phyloP scores from a whole-genome alignment of 2,329 filamentous ascomycete species.

The Camptophora hylomeconis region DNA sequence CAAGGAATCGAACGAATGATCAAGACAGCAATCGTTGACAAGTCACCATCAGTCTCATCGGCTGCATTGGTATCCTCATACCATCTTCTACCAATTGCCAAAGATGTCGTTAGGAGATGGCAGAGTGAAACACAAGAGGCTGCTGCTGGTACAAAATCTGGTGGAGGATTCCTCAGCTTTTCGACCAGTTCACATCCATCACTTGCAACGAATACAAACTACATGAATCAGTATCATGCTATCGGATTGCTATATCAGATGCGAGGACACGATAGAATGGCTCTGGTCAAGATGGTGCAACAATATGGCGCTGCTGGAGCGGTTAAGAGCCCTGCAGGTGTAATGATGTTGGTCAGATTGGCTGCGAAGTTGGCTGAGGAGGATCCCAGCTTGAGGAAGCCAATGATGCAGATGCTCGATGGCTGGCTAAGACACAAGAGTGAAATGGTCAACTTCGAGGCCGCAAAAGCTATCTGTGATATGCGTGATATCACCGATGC shows the following conservation, averaged over 20 bases:
- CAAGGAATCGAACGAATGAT: conserved; percentile 96
- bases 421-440: conserved; percentile 97
- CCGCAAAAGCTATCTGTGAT: conserved; percentile 93
- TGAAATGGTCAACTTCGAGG: conserved; percentile 99
- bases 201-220: conserved; percentile 72
- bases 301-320: conserved; percentile 86
- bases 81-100: conserved; percentile 89
- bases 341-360: conserved; percentile 81
- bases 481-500: conserved; percentile 85
- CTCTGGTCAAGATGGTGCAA: conserved; percentile 99
- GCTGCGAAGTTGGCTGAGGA: conserved; percentile 92
- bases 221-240: conserved; percentile 97
- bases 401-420: conserved; percentile 94
- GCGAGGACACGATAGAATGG: conserved; percentile 95
- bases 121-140: conserved; percentile 98
- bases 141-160: conserved; percentile 77
- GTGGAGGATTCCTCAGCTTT: conserved; percentile 83
- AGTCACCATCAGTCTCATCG: conserved; percentile 92
- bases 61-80: conserved; percentile 94
- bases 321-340: conserved; percentile 87
- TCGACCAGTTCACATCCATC: conserved; percentile 63
- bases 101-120: conserved; percentile 92
- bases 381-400: conserved; percentile 73
- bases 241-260: conserved; percentile 97
- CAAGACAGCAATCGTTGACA: conserved; percentile 98